Base-by-base conservation (phyloP, 2,329 filamentous ascomycete genomes). In the Alternaria panax region DNA sequence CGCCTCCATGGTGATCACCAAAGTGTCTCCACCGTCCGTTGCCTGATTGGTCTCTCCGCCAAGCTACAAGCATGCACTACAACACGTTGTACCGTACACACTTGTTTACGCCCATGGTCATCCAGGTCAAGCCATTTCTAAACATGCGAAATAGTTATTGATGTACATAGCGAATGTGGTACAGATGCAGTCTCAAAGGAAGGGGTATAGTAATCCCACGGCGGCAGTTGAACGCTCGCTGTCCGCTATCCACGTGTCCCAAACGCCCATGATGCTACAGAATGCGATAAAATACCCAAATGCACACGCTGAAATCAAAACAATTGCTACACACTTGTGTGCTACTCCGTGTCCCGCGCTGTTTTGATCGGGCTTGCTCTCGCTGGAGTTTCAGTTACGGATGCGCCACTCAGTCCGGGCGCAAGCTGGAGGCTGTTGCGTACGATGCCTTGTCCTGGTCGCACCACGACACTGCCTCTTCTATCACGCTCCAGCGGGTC, bases 271-370 rank as follows among this genome's bases (percentile, higher is more conserved):
- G 54, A 70, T 70, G 68, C 66, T 60, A 36, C 38, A 41, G 7
- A 34, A 32, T 61, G 42, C 38, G 32, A 41, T 40, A 32, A 42
- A 41, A 54, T 40, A 48, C 24, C 32, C 46, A 41, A 41, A 51
- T 40, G 52, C 57, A 50, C 45, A 51, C 50, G 55, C 50, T 42
- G 30, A 16, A 46, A 46, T 50, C 43, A 48, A 24, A 48, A 38
- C 11, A 40, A 51, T 34, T 27, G 41, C 24, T 42, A 45, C 12
- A 48, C 48, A 16, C 27, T 30, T 40, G 36, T 18, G 24, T 54
- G 30, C 61, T 74, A 80, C 54, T 82, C 80, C 56, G 81, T 54
- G 72, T 83, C 76, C 59, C 82, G 80, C 6, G 80, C 80, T 56
- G 81, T 71, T 71, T 82, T 83, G 24, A 79, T 67, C n/a, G 80